phyloP scores from a whole-genome alignment of 2,329 filamentous ascomycete species.

The Sordariomycetes sp. region DNA sequence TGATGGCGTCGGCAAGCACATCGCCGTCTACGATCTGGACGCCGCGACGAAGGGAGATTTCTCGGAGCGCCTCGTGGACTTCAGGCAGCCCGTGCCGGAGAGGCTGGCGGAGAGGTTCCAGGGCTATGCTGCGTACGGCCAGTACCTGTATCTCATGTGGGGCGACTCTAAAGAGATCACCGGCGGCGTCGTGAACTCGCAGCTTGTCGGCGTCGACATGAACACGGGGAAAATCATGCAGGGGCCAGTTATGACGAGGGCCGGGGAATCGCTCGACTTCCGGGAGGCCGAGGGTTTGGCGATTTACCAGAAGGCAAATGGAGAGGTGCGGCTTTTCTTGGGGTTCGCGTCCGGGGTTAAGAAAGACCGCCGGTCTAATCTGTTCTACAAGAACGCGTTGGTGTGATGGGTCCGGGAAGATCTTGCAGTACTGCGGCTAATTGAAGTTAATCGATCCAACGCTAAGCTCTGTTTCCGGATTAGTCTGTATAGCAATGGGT shows the following conservation, averaged over 20 bases:
- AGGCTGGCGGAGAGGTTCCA: conserved; percentile 3
- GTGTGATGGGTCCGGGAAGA: too few relatives aligned
- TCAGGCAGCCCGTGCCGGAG: background rate
- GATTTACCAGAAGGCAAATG: conserved; percentile 4
- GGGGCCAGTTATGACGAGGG: conserved; percentile 5
- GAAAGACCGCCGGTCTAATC: conserved; percentile 3
- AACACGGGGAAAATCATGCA: conserved; percentile 7
- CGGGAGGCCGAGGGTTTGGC: conserved; percentile 7
- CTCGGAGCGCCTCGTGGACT: background rate
- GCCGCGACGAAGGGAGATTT: conserved; percentile 1
- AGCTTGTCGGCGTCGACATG: conserved; percentile 5
- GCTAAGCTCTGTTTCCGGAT: too few relatives aligned
- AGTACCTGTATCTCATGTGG: conserved; percentile 6
- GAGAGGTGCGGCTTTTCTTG: conserved; percentile 5
- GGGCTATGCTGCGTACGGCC: conserved; percentile 5
- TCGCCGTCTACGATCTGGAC: conserved; percentile 3
- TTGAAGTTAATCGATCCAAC: too few relatives aligned
- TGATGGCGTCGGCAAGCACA: background rate
- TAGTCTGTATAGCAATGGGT: too few relatives aligned
- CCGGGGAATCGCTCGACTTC: conserved; percentile 2
- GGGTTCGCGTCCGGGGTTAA: conserved; percentile 6
- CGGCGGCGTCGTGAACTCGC: conserved; percentile 6
- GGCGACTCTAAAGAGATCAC: conserved; percentile 4
- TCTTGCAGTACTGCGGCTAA: too few relatives aligned
- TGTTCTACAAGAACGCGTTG: conserved; percentile 7